A percentile compares a stretch with the other conserved stretches of the same genome.
phyloP scores from a whole-genome alignment of 192 early-diverging fungal species.

The Spizellomyces punctatus region DNA sequence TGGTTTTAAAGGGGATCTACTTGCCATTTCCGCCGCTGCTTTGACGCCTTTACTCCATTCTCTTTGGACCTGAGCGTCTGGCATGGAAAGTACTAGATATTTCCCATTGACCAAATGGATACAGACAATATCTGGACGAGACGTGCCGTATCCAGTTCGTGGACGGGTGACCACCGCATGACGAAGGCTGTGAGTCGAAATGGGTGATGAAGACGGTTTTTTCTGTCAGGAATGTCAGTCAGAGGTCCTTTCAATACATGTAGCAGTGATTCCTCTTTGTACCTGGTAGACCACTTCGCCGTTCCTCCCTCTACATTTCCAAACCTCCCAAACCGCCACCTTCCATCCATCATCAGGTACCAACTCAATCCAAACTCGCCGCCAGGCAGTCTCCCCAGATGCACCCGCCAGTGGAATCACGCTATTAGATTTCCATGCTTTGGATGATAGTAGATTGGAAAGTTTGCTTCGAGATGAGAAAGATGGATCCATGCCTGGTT shows the following conservation, averaged over 20 bases:
- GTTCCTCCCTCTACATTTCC: slow-evolving; percentile 4
- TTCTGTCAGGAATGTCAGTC: slow-evolving; percentile 1
- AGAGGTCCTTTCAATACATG: not conserved
- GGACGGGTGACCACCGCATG: slow-evolving; percentile 12
- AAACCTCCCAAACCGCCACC: slow-evolving; percentile 6
- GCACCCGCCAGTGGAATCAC: not conserved
- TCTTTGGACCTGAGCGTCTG: not conserved
- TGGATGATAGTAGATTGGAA: slow-evolving; percentile 6
- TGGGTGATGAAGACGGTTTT: slow-evolving; percentile 3
- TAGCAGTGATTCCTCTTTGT: not conserved
- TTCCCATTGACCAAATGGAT: slow-evolving; percentile 15
- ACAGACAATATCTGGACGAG: slow-evolving; percentile 11
- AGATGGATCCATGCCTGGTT: slow-evolving; percentile 23
- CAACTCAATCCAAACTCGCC: slow-evolving; percentile 15
- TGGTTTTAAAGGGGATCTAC: not conserved
- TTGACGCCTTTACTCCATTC: slow-evolving; percentile 23
- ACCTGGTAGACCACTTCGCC: slow-evolving; percentile 19
- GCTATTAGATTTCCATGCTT: not conserved
- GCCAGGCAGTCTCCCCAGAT: slow-evolving; percentile 15
- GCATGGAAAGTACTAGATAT: slow-evolving; percentile 23
- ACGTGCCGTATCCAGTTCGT: slow-evolving; percentile 20
- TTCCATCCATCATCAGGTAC: slow-evolving; percentile 26
- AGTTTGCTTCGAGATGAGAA: slow-evolving; percentile 16
- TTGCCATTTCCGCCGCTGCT: slow-evolving; percentile 17
- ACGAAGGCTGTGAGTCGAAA: slow-evolving; percentile 3